Percentiles rank a stretch among this genome's conserved stretches.
Evolutionary conservation across 352 stramenopile species (phyloP).

Genomic region (Phytopythium montanum): DNA sequence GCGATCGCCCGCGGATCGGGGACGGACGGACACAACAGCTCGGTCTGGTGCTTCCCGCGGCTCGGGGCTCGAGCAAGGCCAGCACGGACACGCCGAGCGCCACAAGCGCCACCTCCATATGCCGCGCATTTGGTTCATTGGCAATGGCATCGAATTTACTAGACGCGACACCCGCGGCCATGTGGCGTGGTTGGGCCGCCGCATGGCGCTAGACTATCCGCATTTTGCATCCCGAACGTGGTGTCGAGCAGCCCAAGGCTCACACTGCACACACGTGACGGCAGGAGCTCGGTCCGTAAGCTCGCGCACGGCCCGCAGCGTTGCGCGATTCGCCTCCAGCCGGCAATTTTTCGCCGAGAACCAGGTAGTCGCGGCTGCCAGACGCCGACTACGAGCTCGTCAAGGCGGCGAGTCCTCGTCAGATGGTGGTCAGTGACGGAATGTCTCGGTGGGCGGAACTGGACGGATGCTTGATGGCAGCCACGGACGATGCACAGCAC

Average conservation of each 20-base stretch:
- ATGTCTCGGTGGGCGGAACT: neutral
- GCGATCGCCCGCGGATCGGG: too few relatives aligned
- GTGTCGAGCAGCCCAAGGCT: neutral
- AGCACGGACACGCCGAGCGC: too few relatives aligned
- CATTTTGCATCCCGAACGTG: neutral
- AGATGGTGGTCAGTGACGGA: neutral
- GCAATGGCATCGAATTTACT: too few relatives aligned
- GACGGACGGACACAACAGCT: too few relatives aligned
- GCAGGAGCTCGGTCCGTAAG: neutral
- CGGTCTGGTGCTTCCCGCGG: too few relatives aligned
- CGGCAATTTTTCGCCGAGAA: neutral
- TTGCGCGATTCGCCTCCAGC: neutral
- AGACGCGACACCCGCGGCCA: neutral
- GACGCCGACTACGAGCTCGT: too few relatives aligned
- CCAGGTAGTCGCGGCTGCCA: neutral
- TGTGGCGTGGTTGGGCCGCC: neutral
- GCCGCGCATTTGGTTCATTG: too few relatives aligned
- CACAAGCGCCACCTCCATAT: neutral
- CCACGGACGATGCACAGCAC: neutral
- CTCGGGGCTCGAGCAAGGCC: too few relatives aligned
- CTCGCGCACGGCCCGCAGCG: neutral
- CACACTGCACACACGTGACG: neutral
- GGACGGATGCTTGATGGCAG: neutral
- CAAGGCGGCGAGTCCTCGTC: too few relatives aligned
- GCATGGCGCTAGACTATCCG: neutral